These are phyloP conservation scores for Monascus ruber DNA, from an alignment of 2,329 filamentous ascomycete genomes.

Conservation along the genomic window DNA sequence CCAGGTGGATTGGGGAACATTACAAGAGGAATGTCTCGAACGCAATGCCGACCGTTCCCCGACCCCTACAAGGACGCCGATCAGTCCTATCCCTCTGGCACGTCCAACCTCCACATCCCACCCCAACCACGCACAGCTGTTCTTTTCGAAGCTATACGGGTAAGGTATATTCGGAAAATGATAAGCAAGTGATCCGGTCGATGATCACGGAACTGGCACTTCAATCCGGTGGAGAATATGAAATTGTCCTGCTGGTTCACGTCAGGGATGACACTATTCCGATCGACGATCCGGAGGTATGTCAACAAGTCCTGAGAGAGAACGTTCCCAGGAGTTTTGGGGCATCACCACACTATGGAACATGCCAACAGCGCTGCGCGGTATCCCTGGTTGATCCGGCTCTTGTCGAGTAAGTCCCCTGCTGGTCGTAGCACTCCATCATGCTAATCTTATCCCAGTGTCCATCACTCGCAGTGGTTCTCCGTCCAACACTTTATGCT, in stretches of 20 bases:
- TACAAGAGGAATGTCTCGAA: constrained; percentile 55
- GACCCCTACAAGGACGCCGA: constrained; percentile 7
- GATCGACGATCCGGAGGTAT: constrained; percentile 61
- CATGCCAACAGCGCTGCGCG: constrained; percentile 41
- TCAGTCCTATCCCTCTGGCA: constrained; percentile 2
- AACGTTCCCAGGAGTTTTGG: constrained; percentile 57
- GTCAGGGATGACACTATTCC: constrained; percentile 66
- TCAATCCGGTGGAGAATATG: constrained; percentile 74
- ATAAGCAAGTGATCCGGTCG: constrained; percentile 68
- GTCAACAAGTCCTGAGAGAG: constrained; percentile 48
- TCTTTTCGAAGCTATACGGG: constrained; percentile 73
- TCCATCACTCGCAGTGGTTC: constrained; percentile 56
- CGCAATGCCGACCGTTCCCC: constrained; percentile 56
- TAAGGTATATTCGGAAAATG: constrained; percentile 69
- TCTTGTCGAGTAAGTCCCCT: constrained; percentile 34
- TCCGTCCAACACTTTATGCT: constrained; percentile 65
- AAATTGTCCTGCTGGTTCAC: constrained; percentile 75
- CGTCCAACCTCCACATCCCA: constrained; percentile 6
- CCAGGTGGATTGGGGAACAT: constrained; percentile 54
- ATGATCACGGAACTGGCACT: constrained; percentile 73
- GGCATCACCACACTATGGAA: constrained; percentile 66
- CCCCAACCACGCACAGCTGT: constrained; percentile 57
- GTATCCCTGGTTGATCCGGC: constrained; percentile 39
- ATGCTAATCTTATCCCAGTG: constrained; percentile 25
- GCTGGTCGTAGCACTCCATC: constrained; percentile 9